Evolutionary conservation across 306 rosid genomes (phyloP), one percentile per base, ranked within the genome.

Genomic region (Astragalus glycyphyllos): DNA sequence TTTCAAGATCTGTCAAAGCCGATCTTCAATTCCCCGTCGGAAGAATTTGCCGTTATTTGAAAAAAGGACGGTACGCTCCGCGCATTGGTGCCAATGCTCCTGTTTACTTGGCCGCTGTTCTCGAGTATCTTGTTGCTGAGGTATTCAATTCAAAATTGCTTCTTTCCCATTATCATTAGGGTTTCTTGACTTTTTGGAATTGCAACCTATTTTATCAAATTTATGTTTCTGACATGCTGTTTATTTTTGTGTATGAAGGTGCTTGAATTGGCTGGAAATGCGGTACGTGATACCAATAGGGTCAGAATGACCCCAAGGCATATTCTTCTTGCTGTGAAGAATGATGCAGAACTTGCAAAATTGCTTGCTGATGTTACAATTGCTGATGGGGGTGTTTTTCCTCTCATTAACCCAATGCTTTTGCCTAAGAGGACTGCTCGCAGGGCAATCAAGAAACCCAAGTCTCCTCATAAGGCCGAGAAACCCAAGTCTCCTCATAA

Each of bases 361-460:
- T 74, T 91, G 68, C 88, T 91, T 1, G 80, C 91, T 6, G 96
- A 96, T 0, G 97, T 89, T 0, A 91, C 96, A 0, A 89, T 91
- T 45, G 96, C 97, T 1, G 87, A 84, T n/a, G 96, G 97, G 8
- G 97, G 97, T 45, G 97, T 91, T 34, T 86, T 89, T 4, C 97
- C 97, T 0, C 89, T 89, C 64, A 91, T 91, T 15, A 89, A 89
- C 80, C 97, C 96, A 0, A 16, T 89, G n/a, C 83, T 91, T 4
- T 70, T 91, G 77, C 97, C 96, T 3, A 91, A 88, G 89, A 91
- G 81, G 69, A 47, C 34, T 9, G 37, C 73, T 0, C 80, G 81
- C 0, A 83, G 72, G 45, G 80, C 69, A 7, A 0, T 66, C 26
- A 82, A 79, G 47, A 93, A 84, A 50, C 84, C 11, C 0, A 61